phyloP scores from a whole-genome alignment of 2,329 filamentous ascomycete genomes.

The Alternaria burnsii region DNA sequence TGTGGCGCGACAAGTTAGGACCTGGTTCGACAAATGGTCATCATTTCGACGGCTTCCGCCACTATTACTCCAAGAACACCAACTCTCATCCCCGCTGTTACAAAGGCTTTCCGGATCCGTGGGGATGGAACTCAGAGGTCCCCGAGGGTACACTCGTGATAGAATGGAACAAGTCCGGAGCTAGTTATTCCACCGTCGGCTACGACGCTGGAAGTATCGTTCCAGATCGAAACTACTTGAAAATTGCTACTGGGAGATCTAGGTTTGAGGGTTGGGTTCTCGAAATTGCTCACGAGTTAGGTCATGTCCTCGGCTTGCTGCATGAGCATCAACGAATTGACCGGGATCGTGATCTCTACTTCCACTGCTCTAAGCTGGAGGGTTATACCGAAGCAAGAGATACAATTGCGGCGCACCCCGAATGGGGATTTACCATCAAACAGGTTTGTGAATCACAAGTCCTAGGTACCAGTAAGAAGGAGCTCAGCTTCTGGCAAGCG shows the following conservation, averaged over 20 bases:
- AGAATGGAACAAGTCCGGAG: too few relatives aligned
- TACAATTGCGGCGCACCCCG: not conserved
- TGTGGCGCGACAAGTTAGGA: not conserved
- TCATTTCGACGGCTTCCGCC: not conserved
- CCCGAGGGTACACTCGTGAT: not conserved
- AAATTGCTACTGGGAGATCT: not conserved
- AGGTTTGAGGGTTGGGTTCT: not conserved
- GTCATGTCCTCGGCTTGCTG: not conserved
- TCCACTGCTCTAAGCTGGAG: not conserved
- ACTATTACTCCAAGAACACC: not conserved
- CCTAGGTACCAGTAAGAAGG: too few relatives aligned
- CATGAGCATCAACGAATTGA: not conserved
- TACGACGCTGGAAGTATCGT: too few relatives aligned
- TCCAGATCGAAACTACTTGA: not conserved
- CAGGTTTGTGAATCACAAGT: not conserved
- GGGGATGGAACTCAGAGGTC: not conserved
- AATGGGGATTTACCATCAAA: not conserved
- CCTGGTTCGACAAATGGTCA: not conserved
- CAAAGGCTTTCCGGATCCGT: not conserved
- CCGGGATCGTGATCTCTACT: not conserved
- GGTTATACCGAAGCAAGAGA: not conserved
- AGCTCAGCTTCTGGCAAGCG: too few relatives aligned
- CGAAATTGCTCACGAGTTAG: not conserved
- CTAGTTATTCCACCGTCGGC: too few relatives aligned
- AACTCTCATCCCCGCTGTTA: not conserved